Evolutionary conservation across 805 yeast genomes (phyloP).

Genomic region (Clavispora phyllophila): DNA sequence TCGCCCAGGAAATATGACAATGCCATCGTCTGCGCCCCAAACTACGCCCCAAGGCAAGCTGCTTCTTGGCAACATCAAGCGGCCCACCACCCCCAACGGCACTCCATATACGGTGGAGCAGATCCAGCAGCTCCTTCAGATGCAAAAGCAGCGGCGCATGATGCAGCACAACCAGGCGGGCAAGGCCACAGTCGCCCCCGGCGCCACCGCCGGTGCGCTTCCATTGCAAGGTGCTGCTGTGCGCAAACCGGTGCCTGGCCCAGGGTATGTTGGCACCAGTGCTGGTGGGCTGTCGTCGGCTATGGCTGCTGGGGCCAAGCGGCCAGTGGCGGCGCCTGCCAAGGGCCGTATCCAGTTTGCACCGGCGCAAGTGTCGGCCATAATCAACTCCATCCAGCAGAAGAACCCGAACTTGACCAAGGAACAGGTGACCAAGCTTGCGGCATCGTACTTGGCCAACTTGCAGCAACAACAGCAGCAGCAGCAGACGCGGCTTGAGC

Average conservation of each 20-base stretch:
- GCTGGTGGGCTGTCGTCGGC: neutral
- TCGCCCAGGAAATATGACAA: neutral
- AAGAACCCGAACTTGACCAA: conserved; percentile 59
- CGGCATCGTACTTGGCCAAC: conserved; percentile 58
- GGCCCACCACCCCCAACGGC: conserved; percentile 50
- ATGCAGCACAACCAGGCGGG: conserved; percentile 35
- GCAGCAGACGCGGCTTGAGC: conserved; percentile 34
- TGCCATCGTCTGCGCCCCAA: neutral
- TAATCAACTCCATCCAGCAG: conserved; percentile 58
- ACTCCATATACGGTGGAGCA: conserved; percentile 58
- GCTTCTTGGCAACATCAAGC: conserved; percentile 16
- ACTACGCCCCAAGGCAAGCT: conserved; percentile 9
- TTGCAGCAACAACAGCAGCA: conserved; percentile 52
- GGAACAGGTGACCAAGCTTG: conserved; percentile 61
- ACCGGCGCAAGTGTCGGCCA: conserved; percentile 61
- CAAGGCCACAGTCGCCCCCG: neutral
- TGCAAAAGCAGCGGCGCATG: conserved; percentile 46
- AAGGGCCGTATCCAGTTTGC: conserved; percentile 43
- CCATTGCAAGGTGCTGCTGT: neutral
- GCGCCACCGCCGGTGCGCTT: neutral
- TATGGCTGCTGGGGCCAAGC: conserved; percentile 4
- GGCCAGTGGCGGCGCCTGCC: conserved; percentile 3
- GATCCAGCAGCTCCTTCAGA: conserved; percentile 50
- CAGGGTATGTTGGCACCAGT: neutral
- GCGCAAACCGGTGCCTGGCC: neutral